These are phyloP conservation scores for Stagonosporopsis rhizophila DNA, from an alignment of 2,329 filamentous ascomycete species.

Conservation along the genomic window DNA sequence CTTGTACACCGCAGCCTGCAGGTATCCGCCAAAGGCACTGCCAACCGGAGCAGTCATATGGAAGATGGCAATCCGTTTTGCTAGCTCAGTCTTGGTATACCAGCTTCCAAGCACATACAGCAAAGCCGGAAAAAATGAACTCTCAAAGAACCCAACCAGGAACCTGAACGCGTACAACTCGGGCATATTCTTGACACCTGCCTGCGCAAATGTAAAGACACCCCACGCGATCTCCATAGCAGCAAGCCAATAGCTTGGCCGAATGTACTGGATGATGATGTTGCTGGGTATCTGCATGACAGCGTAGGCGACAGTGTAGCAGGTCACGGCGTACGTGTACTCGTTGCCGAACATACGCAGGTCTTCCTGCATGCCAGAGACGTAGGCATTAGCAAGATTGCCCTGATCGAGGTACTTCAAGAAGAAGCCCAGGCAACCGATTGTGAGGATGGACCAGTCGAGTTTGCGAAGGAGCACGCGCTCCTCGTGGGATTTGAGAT, in stretches of 20 bases:
- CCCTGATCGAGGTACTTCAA: conserved; percentile 18
- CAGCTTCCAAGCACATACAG: conserved; percentile 1
- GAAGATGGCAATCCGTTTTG: background rate
- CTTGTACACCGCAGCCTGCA: conserved; percentile 8
- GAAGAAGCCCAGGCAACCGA: conserved; percentile 30
- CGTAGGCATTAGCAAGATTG: conserved; percentile 4
- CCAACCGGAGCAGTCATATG: conserved; percentile 2
- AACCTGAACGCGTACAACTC: conserved; percentile 1
- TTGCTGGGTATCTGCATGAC: conserved; percentile 9
- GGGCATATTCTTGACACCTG: background rate
- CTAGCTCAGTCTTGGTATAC: background rate
- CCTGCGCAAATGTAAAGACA: conserved; percentile 1
- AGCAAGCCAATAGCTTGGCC: conserved; percentile 4
- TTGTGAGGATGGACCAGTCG: conserved; percentile 56
- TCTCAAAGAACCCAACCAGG: background rate
- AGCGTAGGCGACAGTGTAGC: conserved; percentile 4
- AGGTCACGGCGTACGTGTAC: conserved; percentile 6
- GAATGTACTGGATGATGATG: conserved; percentile 9
- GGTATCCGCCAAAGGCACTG: conserved; percentile 2
- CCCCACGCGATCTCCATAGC: conserved; percentile 8
- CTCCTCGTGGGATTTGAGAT: conserved; percentile 51
- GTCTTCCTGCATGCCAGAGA: conserved; percentile 8
- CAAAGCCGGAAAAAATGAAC: background rate
- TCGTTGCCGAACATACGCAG: conserved; percentile 6
- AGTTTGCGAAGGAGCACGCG: conserved; percentile 57